Base-by-base conservation (phyloP, 192 early-diverging fungal genomes). In the Oehlia diaphana region DNA sequence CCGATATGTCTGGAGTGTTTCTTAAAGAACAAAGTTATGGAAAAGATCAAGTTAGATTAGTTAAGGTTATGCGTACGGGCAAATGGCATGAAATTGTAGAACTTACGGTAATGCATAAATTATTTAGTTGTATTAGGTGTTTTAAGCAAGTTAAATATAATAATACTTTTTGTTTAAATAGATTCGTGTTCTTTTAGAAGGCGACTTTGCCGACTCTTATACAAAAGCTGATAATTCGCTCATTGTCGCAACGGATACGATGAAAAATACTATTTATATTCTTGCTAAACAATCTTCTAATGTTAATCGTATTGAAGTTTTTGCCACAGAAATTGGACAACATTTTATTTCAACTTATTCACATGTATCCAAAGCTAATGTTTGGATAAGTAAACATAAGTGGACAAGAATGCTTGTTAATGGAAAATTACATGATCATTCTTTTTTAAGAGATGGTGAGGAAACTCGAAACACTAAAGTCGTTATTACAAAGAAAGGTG, bases 221-320 rank as follows among this genome's bases (percentile, higher is more conserved):
- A 93, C 93, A 78, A 87, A 92, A 84, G 93, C 90, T 76, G 91
- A 92, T 79, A 94, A 94, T 88, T 89, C 88, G 83, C 85, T 88
- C 72, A 88, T 94, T 26, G 89, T 94, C 19, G 89, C 93, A 9
- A 94, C 93, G 28, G 93, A 94, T 80, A 90, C 92, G 28, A 87
- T 90, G 79, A 94, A 94, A 88, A 94, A 94, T 86, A 93, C 91
- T 33, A 85, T 93, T 79, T 93, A 92, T 83, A 84, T 90, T 66
- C 79, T 94, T 73, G 94, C 93, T 85, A 94, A 95, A 83, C 85
- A 87, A 13, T 88, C 89, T 63, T 83, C 86, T 42, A 88, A 87
- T 70, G 91, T 94, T 79, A 87, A 93, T 77, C 88, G 87, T 21
- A 90, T 92, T 69, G 94, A 95, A 81, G 80, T 91, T 42, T 95